phyloP scores from a whole-genome alignment of 2,329 filamentous ascomycete species.

The Coniochaeta sp. region DNA sequence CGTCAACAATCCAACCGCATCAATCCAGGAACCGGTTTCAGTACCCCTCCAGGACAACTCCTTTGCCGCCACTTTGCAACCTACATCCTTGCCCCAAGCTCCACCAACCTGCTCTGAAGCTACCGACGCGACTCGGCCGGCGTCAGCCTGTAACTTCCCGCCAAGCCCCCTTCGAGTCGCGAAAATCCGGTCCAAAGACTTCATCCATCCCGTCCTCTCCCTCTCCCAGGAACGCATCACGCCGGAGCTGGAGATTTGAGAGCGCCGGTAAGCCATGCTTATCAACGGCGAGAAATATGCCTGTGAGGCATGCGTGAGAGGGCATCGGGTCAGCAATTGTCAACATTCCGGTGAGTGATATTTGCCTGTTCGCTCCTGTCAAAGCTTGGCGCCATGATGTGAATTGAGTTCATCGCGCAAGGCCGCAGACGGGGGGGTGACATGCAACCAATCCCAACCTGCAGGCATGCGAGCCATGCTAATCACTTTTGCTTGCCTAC shows the following conservation, averaged over 20 bases:
- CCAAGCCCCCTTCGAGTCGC: background rate
- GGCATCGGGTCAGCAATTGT: conserved; percentile 98
- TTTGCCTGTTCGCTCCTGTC: conserved; percentile 7
- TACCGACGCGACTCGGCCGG: background rate
- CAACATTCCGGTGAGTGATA: conserved; percentile 77
- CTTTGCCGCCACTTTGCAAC: background rate
- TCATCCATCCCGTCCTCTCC: background rate
- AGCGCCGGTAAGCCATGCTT: conserved; percentile 47
- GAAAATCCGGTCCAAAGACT: background rate
- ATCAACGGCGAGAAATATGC: conserved; percentile 96
- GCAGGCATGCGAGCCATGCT: conserved; percentile 11
- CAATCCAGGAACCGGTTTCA: background rate
- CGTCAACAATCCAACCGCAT: background rate
- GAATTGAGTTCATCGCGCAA: conserved; percentile 2
- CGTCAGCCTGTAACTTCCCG: background rate
- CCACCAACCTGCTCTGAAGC: background rate
- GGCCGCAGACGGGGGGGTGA: conserved; percentile 1
- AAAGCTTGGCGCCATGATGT: background rate
- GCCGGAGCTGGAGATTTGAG: background rate
- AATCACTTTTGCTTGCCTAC: conserved; percentile 7
- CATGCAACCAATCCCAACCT: conserved; percentile 7
- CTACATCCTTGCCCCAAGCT: background rate
- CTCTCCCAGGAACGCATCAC: background rate
- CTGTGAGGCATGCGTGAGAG: conserved; percentile 95
- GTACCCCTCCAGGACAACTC: background rate